phyloP scores from a whole-genome alignment of 192 early-diverging fungal genomes.

The Dissophora globulifera region DNA sequence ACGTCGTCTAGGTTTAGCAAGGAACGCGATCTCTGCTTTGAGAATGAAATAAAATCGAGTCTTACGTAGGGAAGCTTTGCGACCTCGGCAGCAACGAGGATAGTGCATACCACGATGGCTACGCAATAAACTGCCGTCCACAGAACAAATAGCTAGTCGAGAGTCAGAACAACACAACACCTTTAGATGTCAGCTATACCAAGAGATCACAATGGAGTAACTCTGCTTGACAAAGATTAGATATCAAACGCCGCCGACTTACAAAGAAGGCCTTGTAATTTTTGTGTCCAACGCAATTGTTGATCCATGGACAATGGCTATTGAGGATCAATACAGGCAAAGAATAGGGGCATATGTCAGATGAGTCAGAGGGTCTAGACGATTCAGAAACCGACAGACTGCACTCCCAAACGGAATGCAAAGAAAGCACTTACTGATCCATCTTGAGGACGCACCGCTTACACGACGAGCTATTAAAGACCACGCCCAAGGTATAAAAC shows the following conservation, averaged over 20 bases:
- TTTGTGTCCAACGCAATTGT: constrained; percentile 55
- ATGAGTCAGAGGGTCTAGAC: too few relatives aligned
- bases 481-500: too few relatives aligned
- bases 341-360: not conserved
- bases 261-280: constrained; percentile 57
- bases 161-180: too few relatives aligned
- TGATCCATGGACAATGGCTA: constrained; percentile 59
- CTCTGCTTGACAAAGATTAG: too few relatives aligned
- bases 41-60: too few relatives aligned
- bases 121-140: constrained; percentile 53
- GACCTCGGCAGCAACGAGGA: constrained; percentile 37
- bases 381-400: not conserved
- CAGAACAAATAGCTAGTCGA: constrained; percentile 52
- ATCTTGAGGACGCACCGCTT: constrained; percentile 57
- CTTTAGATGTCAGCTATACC: too few relatives aligned
- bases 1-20: too few relatives aligned
- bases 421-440: constrained; percentile 51
- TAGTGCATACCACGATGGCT: constrained; percentile 34
- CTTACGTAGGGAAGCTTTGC: constrained; percentile 33
- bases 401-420: not conserved
- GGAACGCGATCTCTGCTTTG: too few relatives aligned
- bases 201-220: too few relatives aligned
- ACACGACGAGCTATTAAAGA: constrained; percentile 11
- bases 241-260: too few relatives aligned
- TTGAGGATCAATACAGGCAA: too few relatives aligned